Percentiles rank a stretch among this genome's conserved stretches.
These are phyloP conservation scores for Isabelozyma gotoi DNA, from an alignment of 805 yeast genomes.

Conservation along the genomic window DNA sequence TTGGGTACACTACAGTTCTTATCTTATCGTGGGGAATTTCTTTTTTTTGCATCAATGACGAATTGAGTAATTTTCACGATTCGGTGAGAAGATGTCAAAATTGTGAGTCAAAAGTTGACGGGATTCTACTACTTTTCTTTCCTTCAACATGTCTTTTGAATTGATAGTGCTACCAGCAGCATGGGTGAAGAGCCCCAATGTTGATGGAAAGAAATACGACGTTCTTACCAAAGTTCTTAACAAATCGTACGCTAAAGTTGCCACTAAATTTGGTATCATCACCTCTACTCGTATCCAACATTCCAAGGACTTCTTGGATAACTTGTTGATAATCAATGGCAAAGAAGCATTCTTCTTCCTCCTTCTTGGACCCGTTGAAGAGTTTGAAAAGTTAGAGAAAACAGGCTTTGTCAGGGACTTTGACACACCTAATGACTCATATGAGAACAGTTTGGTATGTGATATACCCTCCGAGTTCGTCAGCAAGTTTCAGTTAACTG, in stretches of 20 bases:
- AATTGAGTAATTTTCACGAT: background rate
- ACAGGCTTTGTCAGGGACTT: conserved; percentile 26
- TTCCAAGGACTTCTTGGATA: conserved; percentile 15
- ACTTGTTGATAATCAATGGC: conserved; percentile 21
- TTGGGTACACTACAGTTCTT: no score
- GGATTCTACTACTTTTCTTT: no score
- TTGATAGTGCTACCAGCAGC: conserved; percentile 18
- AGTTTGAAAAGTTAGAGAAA: conserved; percentile 19
- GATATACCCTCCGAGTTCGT: conserved; percentile 25
- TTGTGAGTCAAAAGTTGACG: no score
- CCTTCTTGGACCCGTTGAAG: conserved; percentile 23
- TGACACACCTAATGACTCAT: conserved; percentile 12
- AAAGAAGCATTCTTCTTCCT: conserved; percentile 20
- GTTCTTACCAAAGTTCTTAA: conserved; percentile 38
- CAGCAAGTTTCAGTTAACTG: conserved; percentile 17
- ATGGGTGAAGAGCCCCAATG: conserved; percentile 16
- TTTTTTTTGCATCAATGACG: no score
- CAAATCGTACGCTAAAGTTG: conserved; percentile 49
- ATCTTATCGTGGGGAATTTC: no score
- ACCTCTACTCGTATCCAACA: conserved; percentile 40
- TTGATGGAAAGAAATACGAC: conserved; percentile 3
- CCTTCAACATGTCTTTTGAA: conserved; percentile 25
- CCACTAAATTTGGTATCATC: conserved; percentile 43
- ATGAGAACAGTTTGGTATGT: conserved; percentile 18
- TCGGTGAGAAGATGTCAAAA: background rate